Evolutionary conservation across 1,284 basidiomycete species (phyloP), one percentile per base, ranked within the genome.

Genomic region (Trametes hirsuta): DNA sequence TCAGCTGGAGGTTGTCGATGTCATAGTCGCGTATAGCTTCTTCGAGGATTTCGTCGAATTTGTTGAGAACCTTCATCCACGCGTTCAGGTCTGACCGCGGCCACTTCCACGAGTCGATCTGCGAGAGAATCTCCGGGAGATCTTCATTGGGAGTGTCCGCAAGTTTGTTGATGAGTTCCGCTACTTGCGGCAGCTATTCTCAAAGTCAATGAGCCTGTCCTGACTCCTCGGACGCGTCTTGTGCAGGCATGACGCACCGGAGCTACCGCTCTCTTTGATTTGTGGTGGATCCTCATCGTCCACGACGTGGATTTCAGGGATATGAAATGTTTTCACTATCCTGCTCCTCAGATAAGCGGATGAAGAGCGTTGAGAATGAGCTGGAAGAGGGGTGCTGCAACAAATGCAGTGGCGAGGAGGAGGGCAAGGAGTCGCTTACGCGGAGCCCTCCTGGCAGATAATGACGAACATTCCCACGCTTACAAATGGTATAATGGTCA

Each of bases 41-140:
- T 71, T 93, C 94, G 64, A 99, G 83, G 64, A 97, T 87, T 61
- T 81, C 79, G 77, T 98, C 97, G 74, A 99, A 97, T 73, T 93
- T 92, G 81, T 99, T 97, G 50, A 99, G 86, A 59, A 96, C 93
- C 70, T 89, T 89, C 70, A 94, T 90, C 97, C 97, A 99, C 59
- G 93, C 90, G 78, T 98, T 95, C 61, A 99, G 84, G 81, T 99
- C 97, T 59, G 95, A 97, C 65, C 97, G 86, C 30, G 96, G 94
- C 91, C 94, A 99, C 75, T 86, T 90, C 97, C 97, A 99, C 15
- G 79, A 75, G 66, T 89, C 85, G 68, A 93, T 88, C 65, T 82
- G 75, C 45, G 81, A 76, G 47, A 95, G 80, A 59, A 86, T 81
- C 58, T 84, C 78, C 2, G 86, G 76, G 18, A 94, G 77, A 66